A percentile compares a stretch with the other conserved stretches of the same genome.
These are phyloP conservation scores for Fusarium beomiforme DNA, from an alignment of 2,329 filamentous ascomycete species.

Conservation along the genomic window DNA sequence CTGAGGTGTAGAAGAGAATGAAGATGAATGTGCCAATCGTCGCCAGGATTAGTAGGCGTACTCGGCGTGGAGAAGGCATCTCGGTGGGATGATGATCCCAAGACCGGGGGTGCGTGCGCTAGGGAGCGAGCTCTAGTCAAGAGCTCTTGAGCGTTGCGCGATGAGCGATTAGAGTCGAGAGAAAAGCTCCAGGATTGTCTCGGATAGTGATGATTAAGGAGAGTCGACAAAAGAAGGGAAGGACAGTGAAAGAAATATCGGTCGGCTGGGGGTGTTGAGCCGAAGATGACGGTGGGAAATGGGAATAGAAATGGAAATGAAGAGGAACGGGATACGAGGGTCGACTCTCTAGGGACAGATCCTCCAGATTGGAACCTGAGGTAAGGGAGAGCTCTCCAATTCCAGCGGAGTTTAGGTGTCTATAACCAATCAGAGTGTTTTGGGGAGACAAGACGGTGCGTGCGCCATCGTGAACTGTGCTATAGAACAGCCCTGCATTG, in stretches of 20 bases:
- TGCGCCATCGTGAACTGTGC: constrained; percentile 10
- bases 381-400: constrained; percentile 34
- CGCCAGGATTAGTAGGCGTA: constrained; percentile 73
- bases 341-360: constrained; percentile 15
- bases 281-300: constrained; percentile 6
- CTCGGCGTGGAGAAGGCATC: constrained; percentile 77
- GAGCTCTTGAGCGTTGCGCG: constrained; percentile 18
- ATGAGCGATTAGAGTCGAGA: neutral
- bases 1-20: constrained; percentile 78
- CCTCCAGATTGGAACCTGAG: constrained; percentile 12
- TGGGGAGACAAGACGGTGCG: constrained; percentile 4
- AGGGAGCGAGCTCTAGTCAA: constrained; percentile 46
- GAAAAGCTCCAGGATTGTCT: neutral
- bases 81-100: constrained; percentile 30
- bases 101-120: constrained; percentile 24
- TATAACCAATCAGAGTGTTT: constrained; percentile 18
- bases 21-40: constrained; percentile 72
- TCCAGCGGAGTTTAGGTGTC: constrained; percentile 12
- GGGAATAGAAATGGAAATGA: constrained; percentile 6
- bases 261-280: constrained; percentile 17
- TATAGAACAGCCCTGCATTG: neutral
- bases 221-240: neutral
- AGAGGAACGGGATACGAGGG: constrained; percentile 25
- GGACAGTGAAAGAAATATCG: constrained; percentile 15
- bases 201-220: constrained; percentile 9